phyloP scores from a whole-genome alignment of 305 asterid species.

The Ajuga reptans region DNA sequence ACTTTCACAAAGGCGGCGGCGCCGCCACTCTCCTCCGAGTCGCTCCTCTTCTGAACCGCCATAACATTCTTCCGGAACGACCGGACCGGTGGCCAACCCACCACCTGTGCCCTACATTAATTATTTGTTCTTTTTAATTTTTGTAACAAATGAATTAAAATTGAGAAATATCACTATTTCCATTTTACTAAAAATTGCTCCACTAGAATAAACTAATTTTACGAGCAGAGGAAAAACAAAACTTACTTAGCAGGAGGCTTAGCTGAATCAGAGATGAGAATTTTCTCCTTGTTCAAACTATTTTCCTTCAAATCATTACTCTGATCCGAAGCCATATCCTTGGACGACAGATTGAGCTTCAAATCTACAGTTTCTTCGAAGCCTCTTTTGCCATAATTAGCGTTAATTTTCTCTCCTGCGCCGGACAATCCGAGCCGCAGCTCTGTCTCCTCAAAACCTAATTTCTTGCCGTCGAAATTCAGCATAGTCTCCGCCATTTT shows the following conservation, averaged over 20 bases:
- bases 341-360: constrained; percentile 40
- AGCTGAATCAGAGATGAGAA: constrained; percentile 4
- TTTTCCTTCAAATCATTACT: constrained; percentile 8
- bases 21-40: constrained; percentile 29
- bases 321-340: constrained; percentile 19
- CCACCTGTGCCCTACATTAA: constrained; percentile 71
- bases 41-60: constrained; percentile 39
- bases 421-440: constrained; percentile 71
- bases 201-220: background rate
- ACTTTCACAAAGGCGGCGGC: constrained; percentile 57
- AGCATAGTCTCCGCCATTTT: constrained; percentile 31
- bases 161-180: too few species aligned
- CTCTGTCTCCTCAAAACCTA: constrained; percentile 51
- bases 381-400: constrained; percentile 41
- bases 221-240: background rate
- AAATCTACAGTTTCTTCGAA: constrained; percentile 39
- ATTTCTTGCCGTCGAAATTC: constrained; percentile 12
- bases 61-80: constrained; percentile 54
- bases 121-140: too few species aligned
- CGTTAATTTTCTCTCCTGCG: constrained; percentile 24
- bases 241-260: constrained; percentile 49
- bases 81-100: constrained; percentile 98
- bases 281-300: constrained; percentile 10
- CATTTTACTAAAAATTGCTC: too few species aligned
- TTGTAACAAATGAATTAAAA: too few species aligned